Percentiles rank a stretch among this genome's conserved stretches.
These are phyloP conservation scores for Botrytis cinerea DNA, from an alignment of 2,329 filamentous ascomycete genomes.

Conservation along the genomic window DNA sequence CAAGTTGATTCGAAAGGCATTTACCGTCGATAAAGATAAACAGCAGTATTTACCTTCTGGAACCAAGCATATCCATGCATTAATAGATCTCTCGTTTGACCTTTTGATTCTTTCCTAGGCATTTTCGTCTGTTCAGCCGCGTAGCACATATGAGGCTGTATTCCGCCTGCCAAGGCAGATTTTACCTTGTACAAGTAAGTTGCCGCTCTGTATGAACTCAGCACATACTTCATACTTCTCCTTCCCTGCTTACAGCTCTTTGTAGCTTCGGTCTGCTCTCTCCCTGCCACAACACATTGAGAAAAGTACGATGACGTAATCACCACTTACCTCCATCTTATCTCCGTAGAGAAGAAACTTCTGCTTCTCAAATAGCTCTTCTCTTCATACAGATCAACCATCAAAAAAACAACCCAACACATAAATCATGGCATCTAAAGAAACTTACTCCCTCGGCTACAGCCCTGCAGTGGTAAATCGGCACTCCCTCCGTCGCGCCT, in stretches of 20 bases:
- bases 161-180: background rate
- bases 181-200: background rate
- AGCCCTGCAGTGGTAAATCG: slow-evolving; percentile 3
- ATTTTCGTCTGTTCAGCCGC: background rate
- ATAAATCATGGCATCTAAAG: slow-evolving; percentile 10
- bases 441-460: slow-evolving; percentile 20
- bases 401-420: background rate
- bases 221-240: background rate
- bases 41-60: background rate
- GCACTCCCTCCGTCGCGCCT: slow-evolving; percentile 19
- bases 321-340: slow-evolving; percentile 7
- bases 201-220: background rate
- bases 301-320: slow-evolving; percentile 5
- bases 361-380: background rate
- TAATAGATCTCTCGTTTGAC: background rate
- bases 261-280: background rate
- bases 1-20: background rate
- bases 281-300: no score
- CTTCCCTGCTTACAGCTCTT: background rate
- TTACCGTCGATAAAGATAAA: background rate
- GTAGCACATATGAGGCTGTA: background rate
- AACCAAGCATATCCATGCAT: background rate
- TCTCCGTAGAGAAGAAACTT: background rate
- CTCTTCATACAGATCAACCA: background rate
- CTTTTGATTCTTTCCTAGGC: background rate